Evolutionary conservation across 352 stramenopile species (phyloP).

Genomic region (Phytopythium aichiense): DNA sequence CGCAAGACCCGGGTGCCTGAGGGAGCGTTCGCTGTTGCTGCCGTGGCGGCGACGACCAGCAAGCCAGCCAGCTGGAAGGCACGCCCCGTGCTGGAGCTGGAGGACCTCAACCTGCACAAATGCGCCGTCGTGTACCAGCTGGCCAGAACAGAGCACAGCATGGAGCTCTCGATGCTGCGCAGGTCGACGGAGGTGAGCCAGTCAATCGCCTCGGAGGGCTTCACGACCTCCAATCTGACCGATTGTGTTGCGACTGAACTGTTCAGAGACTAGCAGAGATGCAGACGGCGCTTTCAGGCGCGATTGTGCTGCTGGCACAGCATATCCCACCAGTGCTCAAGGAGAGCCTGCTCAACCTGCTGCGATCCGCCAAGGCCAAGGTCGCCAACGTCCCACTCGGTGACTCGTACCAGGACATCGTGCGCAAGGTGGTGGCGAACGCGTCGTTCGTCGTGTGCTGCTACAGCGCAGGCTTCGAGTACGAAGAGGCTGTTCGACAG

Average conservation of each 20-base stretch:
- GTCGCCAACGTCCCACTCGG: conserved; percentile 73
- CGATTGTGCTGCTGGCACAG: conserved; percentile 70
- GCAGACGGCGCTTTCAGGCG: conserved; percentile 43
- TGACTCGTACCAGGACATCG: conserved; percentile 71
- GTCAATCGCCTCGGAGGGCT: neutral
- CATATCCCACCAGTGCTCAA: conserved; percentile 66
- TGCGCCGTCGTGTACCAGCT: conserved; percentile 46
- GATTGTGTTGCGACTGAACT: conserved; percentile 1
- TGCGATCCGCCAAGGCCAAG: conserved; percentile 71
- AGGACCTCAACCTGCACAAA: conserved; percentile 40
- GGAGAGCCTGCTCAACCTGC: conserved; percentile 55
- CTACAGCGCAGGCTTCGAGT: conserved; percentile 78
- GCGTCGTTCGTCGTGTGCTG: conserved; percentile 79
- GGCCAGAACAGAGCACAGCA: conserved; percentile 24
- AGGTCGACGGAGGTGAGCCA: conserved; percentile 38
- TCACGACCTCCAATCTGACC: neutral
- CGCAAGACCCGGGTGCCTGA: conserved; percentile 53
- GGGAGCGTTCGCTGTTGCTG: conserved; percentile 30
- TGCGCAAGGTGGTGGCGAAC: conserved; percentile 73
- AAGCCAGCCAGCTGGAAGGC: conserved; percentile 42
- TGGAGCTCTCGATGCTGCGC: conserved; percentile 47
- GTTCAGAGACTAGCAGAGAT: conserved; percentile 46
- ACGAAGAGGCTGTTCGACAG: conserved; percentile 66
- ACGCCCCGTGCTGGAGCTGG: conserved; percentile 37
- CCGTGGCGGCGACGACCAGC: neutral